A percentile compares a stretch with the other conserved stretches of the same genome.
Conservation (phyloP, 441 rosid species). For the Croton laevigatus region DNA sequence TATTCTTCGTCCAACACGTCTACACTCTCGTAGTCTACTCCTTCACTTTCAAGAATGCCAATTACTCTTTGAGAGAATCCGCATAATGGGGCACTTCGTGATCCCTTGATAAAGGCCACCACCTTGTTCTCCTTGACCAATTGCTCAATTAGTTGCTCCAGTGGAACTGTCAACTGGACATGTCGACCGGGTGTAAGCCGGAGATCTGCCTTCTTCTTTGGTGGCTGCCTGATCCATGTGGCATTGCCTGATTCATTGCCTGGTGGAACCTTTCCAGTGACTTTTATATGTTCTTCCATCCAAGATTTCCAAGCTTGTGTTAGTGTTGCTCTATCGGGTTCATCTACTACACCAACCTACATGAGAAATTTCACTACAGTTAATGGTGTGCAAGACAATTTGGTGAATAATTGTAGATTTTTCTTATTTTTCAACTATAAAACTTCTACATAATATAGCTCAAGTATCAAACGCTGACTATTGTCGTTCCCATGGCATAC, state of each 20-base stretch:
- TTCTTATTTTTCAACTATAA: neutral
- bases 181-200: conserved; percentile 87
- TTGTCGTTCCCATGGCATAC: neutral
- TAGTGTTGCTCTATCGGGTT: conserved; percentile 57
- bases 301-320: conserved; percentile 92
- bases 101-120: conserved; percentile 87
- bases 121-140: conserved; percentile 85
- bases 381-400: neutral
- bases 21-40: conserved; percentile 71
- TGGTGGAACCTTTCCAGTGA: conserved; percentile 75
- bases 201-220: conserved; percentile 71
- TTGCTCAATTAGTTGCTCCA: conserved; percentile 60
- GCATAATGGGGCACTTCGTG: conserved; percentile 78
- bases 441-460: neutral
- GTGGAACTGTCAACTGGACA: conserved; percentile 67
- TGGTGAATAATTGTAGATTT: neutral
- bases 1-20: conserved; percentile 86
- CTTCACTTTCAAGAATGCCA: conserved; percentile 72
- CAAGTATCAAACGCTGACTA: neutral
- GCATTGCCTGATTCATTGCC: conserved; percentile 86
- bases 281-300: conserved; percentile 84
- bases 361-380: conserved; percentile 14
- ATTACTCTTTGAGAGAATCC: conserved; percentile 89
- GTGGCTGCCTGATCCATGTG: conserved; percentile 63
- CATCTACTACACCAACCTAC: conserved; percentile 67